Percentiles rank a stretch among this genome's conserved stretches.
Conservation (phyloP, 306 rosid genomes). For the Cyclanthera cordifolia region DNA sequence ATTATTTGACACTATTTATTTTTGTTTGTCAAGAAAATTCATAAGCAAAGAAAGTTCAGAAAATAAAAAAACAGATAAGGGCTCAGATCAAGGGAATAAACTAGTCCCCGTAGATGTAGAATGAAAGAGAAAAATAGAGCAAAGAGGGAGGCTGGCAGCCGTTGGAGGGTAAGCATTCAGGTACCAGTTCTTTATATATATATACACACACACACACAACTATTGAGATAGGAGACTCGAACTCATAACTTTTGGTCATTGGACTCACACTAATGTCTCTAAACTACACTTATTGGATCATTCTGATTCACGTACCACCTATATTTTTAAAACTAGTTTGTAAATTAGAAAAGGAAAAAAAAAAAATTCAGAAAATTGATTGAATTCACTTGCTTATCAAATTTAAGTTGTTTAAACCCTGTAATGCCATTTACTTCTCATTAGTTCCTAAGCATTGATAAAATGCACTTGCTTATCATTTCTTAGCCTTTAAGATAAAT, state of each 20-base stretch:
- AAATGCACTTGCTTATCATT: background rate
- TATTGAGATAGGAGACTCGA: too few species aligned
- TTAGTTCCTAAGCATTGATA: background rate
- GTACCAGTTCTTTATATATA: too few species aligned
- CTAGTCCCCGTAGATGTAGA: too few species aligned
- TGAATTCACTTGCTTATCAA: too few species aligned
- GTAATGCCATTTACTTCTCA: background rate
- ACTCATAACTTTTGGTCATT: too few species aligned
- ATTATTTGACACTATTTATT: background rate
- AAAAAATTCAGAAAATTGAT: too few species aligned
- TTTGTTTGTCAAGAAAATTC: background rate
- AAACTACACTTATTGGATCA: too few species aligned
- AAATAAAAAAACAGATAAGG: background rate
- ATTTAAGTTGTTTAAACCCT: background rate
- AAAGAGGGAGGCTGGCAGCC: background rate
- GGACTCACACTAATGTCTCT: too few species aligned
- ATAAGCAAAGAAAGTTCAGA: background rate
- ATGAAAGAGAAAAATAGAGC: too few species aligned
- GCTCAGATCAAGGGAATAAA: background rate
- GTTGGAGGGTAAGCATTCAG: constrained; percentile 7
- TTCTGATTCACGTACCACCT: too few species aligned
- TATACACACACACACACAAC: too few species aligned
- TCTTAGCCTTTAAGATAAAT: background rate
- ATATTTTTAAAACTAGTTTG: background rate
- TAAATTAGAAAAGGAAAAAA: background rate